Base-by-base conservation (phyloP, 441 rosid species). In the Hura crepitans region DNA sequence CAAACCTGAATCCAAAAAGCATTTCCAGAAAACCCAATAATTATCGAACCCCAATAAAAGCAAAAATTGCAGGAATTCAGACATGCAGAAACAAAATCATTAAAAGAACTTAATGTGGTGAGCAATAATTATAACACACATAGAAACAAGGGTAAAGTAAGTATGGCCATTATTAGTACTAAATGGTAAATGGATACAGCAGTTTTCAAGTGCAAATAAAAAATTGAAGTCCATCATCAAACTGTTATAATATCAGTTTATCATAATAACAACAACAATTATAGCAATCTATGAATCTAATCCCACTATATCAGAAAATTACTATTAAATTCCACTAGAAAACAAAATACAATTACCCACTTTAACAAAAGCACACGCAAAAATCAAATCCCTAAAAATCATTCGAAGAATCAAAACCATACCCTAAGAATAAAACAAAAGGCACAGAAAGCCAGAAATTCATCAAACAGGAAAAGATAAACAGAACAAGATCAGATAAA, bases 41-140 rank as follows among this genome's bases (percentile, higher is more conserved):
- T 37, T 12, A 27, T 50, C 33, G 30, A 46, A 39, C 14, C 2
- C 57, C 33, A 37, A 22, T 10, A 14, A 18, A 37, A 30, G 10
- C 35, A 43, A 62, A 66, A 65, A 47, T 58, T 65, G 13, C 63
- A 62, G 51, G 62, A 53, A 72, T 71, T 62, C 75, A 76, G 23
- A 68, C 67, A 72, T 65, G 77, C 74, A 72, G 68, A 72, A 74
- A 74, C 83, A 70, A 60, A 79, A 81, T 83, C 67, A 82, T 77
- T 58, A 62, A 72, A 59, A 58, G 68, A 77, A 42, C 25, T 42
- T 46, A n/a, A 25, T 67, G 72, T 42, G 61, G 66, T 18, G 66
- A 70, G 74, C 78, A 77, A 76, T 71, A 15, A 68, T 68, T 51
- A 76, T 55, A 77, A 70, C 72, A 69, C n/a, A 46, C 69, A 61